Conservation (phyloP, 225 moss, liverwort and hornwort species). For the Pseudisothecium myosuroides region DNA sequence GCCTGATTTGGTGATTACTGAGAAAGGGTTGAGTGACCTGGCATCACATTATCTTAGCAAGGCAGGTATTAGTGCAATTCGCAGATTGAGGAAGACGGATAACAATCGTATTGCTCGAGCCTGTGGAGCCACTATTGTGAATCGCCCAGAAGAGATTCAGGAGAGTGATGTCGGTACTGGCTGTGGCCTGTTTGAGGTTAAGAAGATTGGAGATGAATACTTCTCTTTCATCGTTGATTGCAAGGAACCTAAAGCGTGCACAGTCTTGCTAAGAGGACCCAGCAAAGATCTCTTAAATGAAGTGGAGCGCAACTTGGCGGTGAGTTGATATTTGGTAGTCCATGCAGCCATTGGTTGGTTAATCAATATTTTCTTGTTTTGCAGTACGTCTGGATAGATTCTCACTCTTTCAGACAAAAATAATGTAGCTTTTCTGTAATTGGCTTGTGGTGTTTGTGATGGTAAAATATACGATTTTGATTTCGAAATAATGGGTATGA, state of each 20-base stretch:
- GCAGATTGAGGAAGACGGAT: conserved; percentile 86
- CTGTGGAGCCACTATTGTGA: conserved; percentile 82
- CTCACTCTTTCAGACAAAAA: background rate
- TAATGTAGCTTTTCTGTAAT: background rate
- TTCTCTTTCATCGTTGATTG: conserved; percentile 78
- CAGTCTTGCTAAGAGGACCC: conserved; percentile 73
- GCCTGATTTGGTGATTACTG: conserved; percentile 86
- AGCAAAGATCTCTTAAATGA: conserved; percentile 90
- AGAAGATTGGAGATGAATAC: conserved; percentile 88
- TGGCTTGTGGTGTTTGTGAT: background rate
- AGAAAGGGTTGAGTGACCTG: conserved; percentile 87
- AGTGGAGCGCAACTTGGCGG: conserved; percentile 83
- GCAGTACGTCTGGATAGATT: background rate
- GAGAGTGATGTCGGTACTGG: conserved; percentile 80
- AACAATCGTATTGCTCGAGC: conserved; percentile 88
- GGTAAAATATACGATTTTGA: background rate
- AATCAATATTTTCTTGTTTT: background rate
- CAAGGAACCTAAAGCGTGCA: conserved; percentile 82
- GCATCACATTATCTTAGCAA: conserved; percentile 82
- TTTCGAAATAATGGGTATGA: background rate
- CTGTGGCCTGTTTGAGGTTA: conserved; percentile 72
- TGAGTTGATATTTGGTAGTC: conserved; percentile 4
- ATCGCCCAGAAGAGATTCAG: conserved; percentile 78
- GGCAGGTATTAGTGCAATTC: conserved; percentile 77
- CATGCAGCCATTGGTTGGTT: background rate